Base-by-base conservation (phyloP, 345 rosid genomes). In the Passiflora organensis region DNA sequence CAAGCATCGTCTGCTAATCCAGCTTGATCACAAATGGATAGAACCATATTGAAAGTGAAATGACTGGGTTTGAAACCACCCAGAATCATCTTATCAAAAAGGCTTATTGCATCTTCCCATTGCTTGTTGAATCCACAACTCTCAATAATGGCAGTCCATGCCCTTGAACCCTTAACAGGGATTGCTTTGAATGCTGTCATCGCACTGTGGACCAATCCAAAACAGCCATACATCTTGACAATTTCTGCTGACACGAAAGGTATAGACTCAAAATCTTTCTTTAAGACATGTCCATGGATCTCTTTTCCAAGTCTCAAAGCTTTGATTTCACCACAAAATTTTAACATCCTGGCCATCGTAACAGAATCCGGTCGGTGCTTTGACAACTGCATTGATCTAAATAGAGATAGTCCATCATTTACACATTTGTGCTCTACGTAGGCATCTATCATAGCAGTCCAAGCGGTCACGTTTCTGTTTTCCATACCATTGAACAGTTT, bases 121-220 rank as follows among this genome's bases (percentile, higher is more conserved):
- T 56, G 68, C 51, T 63, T 74, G 52, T 68, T 80, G 56, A 47
- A 56, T 48, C 87, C 87, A 51, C 73, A 69, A 11, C 87, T 82
- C 41, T 87, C 91, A 62, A 91, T 70, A 55, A 85, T 78, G 63
- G 96, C 86, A 50, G 96, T 85, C 95, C 97, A 83, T 28, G 82
- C 71, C 74, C 80, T 39, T 21, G 86, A 70, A 46, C 97, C 97
- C 80, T 87, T 91, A 18, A 66, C 70, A 13, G 74, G 54, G 61
- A 87, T 74, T 2, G 79, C 56, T 59, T 79, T 68, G 11, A 87
- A 91, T 13, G 78, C 73, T 53, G 59, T 59, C 63, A 65, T 72
- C 42, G 95, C 95, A 53, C 63, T 51, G 42, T 22, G 52, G 59
- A 82, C 65, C 43, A 66, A 65, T 68, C 80, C 83, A 57, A 85